These are phyloP conservation scores for Lentinula boryana DNA, from an alignment of 768 basidiomycete species.

Conservation along the genomic window DNA sequence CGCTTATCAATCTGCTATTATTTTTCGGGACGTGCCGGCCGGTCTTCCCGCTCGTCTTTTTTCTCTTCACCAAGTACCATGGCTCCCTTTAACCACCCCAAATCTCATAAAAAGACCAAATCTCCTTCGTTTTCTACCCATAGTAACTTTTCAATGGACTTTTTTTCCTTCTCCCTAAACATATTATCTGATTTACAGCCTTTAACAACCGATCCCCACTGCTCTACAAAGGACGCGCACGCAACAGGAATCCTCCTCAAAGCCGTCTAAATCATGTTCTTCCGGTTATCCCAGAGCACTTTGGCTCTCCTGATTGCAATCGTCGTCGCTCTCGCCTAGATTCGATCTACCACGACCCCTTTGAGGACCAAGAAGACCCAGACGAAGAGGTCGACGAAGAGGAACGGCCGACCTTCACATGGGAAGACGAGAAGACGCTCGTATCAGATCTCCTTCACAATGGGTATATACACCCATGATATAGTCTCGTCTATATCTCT, in stretches of 20 bases:
- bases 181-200: not conserved
- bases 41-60: not conserved
- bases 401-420: constrained; percentile 27
- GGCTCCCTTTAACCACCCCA: not conserved
- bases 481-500: not conserved
- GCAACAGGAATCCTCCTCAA: not conserved
- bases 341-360: not conserved
- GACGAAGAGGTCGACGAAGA: constrained; percentile 11
- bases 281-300: not conserved
- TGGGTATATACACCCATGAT: constrained; percentile 22
- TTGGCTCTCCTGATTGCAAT: not conserved
- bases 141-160: not conserved
- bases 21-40: not conserved
- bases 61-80: not conserved
- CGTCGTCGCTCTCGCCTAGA: not conserved
- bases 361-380: constrained; percentile 15
- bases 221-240: not conserved
- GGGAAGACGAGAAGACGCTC: constrained; percentile 50
- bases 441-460: constrained; percentile 43
- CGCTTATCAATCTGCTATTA: not conserved
- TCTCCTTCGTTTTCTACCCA: not conserved
- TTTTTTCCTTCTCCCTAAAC: not conserved
- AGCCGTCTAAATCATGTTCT: not conserved
- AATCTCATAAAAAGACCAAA: not conserved
- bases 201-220: constrained; percentile 5